Evolutionary conservation across 2,329 filamentous ascomycete species (phyloP), one percentile per base, ranked within the genome.

Genomic region (Pestalotiopsis sp.): DNA sequence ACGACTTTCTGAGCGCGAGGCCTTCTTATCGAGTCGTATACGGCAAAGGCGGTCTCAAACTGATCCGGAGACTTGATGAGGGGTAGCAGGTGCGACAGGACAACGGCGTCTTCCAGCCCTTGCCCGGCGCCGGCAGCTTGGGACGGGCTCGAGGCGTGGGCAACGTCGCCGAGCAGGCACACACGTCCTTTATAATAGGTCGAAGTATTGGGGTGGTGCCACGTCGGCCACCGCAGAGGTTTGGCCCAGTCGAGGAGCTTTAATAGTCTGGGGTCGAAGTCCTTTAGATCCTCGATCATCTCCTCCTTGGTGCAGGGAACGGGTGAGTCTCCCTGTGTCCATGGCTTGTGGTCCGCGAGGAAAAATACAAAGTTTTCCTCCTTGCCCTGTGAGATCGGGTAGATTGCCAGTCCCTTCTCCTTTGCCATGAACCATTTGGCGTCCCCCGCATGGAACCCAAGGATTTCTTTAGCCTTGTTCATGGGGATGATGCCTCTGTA

Each of bases 1-100:
- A 78, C 76, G 2, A 78, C 76, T 64, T 75, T 75, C 66, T 79
- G 77, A 11, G 75, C 77, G 12, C 77, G 72, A 0, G 77, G 77
- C 17, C 77, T 73, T 49, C 77, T 72, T 23, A 78, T 70, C 9
- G 70, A 60, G 68, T 79, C 76, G 68, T 78, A 79, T 2, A 71
- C 71, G 13, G 69, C 40, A 68, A 77, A 77, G 13, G 76, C 76
- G 2, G 63, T 31, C 40, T 72, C 72, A 9, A 76, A 45, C 3
- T 75, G 71, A 5, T 69, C 67, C 1, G 73, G 59, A 0, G 52
- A 63, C 65, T 70, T 71, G 58, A 74, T 69, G 2, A 74, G 64
- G 31, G 73, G 25, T 12, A 76, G 66, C 5, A 76, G 73, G 56
- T 75, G 73, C 38, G 72, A 71, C 11, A 76, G 71, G 4, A 76